Evolutionary conservation across 2,329 filamentous ascomycete species (phyloP).

Genomic region (Xylaria sp.): DNA sequence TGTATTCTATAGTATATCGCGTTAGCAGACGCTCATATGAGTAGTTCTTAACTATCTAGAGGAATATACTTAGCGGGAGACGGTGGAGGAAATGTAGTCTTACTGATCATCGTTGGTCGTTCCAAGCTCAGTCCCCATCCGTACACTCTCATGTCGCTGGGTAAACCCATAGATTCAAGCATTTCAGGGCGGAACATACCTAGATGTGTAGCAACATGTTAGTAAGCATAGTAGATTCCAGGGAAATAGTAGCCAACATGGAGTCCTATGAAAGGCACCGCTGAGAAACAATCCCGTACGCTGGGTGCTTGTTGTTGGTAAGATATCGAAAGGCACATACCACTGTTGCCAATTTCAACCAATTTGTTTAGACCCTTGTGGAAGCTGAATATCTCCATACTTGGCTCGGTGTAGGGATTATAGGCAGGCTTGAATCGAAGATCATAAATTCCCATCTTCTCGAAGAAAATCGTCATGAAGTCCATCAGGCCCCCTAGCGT

Average conservation of each 20-base stretch:
- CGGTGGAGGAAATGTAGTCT: background rate
- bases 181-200: constrained; percentile 98
- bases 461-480: constrained; percentile 93
- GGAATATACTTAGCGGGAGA: too few species aligned
- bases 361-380: constrained; percentile 75
- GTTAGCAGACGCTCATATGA: background rate
- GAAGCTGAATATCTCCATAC: constrained; percentile 87
- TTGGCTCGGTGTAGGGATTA: constrained; percentile 89
- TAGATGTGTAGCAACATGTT: background rate
- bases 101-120: constrained; percentile 88
- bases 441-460: constrained; percentile 85
- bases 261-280: too few species aligned
- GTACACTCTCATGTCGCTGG: constrained; percentile 89
- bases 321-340: background rate
- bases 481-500: constrained; percentile 90
- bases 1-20: constrained; percentile 7
- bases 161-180: constrained; percentile 92
- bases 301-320: background rate
- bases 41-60: too few species aligned
- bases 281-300: too few species aligned
- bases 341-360: constrained; percentile 96
- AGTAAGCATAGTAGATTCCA: background rate
- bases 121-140: constrained; percentile 93
- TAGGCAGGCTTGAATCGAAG: constrained; percentile 93
- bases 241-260: background rate